Evolutionary conservation across 169 alveolate species (phyloP).

Genomic region (Plasmodium malariae): DNA sequence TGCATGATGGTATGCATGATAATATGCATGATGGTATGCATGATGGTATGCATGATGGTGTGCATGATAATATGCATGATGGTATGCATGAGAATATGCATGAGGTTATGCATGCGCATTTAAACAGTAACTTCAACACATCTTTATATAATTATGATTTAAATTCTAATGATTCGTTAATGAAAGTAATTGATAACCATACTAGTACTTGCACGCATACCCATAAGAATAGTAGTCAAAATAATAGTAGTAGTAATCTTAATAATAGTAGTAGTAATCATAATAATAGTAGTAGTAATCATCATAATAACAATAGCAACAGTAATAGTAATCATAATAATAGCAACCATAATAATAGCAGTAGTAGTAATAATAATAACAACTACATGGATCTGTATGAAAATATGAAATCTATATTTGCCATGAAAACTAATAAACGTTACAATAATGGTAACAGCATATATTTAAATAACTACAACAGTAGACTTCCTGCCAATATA

Average conservation of each 20-base stretch:
- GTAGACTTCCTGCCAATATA: neutral
- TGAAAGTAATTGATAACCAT: neutral
- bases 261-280: too few relatives aligned
- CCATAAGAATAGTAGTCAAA: neutral
- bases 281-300: too few relatives aligned
- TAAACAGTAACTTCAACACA: conserved; percentile 5
- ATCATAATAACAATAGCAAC: neutral
- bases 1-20: neutral
- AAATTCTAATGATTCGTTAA: conserved; percentile 11
- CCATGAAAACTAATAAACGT: neutral
- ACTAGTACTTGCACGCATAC: too few relatives aligned
- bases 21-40: neutral
- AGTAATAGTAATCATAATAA: neutral
- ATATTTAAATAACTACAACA: conserved; percentile 1
- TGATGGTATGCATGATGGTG: neutral
- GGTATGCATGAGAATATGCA: neutral
- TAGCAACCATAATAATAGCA: neutral
- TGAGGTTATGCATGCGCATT: neutral
- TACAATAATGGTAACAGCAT: neutral
- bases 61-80: neutral
- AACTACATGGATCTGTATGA: conserved; percentile 10
- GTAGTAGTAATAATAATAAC: neutral
- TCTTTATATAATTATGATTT: conserved; percentile 24
- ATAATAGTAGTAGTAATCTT: neutral
- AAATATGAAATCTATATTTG: conserved; percentile 9